Conservation (phyloP, 148 eudicot genomes). For the Hydrangea macrophylla region DNA sequence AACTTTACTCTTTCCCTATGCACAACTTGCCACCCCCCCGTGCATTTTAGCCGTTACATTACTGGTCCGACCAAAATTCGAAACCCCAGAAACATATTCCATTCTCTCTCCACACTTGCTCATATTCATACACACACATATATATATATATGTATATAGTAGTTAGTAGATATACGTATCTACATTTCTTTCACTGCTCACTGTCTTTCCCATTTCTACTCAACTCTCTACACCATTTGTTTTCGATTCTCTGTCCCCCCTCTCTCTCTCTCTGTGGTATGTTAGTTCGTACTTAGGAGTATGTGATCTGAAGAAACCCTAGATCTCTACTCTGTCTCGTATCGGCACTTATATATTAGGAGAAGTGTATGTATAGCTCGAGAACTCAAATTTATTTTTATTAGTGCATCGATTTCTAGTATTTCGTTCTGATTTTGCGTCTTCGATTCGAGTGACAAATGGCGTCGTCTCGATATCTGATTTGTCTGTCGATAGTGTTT, state of each 20-base stretch:
- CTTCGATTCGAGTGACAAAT: neutral
- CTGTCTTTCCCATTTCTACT: neutral
- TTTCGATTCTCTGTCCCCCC: neutral
- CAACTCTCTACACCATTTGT: neutral
- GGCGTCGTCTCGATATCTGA: constrained; percentile 9
- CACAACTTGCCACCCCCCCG: neutral
- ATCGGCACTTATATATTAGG: neutral
- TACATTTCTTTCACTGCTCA: neutral
- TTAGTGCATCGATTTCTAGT: neutral
- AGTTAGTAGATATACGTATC: neutral
- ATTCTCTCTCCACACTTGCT: neutral
- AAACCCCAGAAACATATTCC: neutral
- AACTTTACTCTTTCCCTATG: neutral
- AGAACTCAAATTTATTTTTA: neutral
- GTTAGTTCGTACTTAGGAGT: neutral
- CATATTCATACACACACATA: neutral
- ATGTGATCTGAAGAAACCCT: neutral
- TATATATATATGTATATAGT: neutral
- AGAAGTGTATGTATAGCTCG: neutral
- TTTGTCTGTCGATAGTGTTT: neutral
- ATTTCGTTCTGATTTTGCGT: neutral
- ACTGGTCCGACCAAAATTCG: neutral
- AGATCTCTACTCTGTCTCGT: neutral
- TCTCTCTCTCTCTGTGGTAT: neutral
- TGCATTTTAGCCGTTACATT: neutral